These are phyloP conservation scores for Geosmithia morbida DNA, from an alignment of 2,329 filamentous ascomycete species.

Conservation along the genomic window DNA sequence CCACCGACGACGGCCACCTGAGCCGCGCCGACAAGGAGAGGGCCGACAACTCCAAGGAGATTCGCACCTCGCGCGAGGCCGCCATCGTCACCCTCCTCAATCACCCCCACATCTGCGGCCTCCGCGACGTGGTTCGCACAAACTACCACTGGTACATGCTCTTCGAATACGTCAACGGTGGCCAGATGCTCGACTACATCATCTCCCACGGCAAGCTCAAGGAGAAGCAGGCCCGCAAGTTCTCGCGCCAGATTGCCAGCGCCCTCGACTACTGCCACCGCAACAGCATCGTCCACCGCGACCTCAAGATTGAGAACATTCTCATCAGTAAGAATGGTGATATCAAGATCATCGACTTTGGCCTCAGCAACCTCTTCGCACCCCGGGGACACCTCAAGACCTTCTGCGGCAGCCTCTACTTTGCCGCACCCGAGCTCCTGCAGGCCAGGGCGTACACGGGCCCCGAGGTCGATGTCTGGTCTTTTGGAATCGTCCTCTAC, in stretches of 20 bases:
- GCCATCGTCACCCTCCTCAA: constrained; percentile 90
- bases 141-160: constrained; percentile 99
- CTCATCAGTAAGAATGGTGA: constrained; percentile 97
- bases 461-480: constrained; percentile 96
- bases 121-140: constrained; percentile 88
- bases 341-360: constrained; percentile 99
- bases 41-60: constrained; percentile 91
- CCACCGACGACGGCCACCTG: constrained; percentile 70
- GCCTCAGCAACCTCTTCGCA: constrained; percentile 88
- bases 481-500: constrained; percentile 95
- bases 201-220: constrained; percentile 96
- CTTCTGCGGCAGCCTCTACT: constrained; percentile 95
- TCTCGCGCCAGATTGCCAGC: constrained; percentile 92
- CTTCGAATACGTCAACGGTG: constrained; percentile 96
- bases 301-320: constrained; percentile 98
- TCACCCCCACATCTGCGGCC: constrained; percentile 90
- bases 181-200: constrained; percentile 99
- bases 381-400: constrained; percentile 80
- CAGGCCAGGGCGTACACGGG: constrained; percentile 92
- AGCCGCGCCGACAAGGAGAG: constrained; percentile 64
- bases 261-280: constrained; percentile 94
- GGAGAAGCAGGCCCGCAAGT: constrained; percentile 96
- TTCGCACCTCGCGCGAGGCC: constrained; percentile 85
- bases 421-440: constrained; percentile 86
- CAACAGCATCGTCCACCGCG: constrained; percentile 95